Evolutionary conservation across 768 basidiomycete genomes (phyloP).

Genomic region (Rhodotorula graminis): DNA sequence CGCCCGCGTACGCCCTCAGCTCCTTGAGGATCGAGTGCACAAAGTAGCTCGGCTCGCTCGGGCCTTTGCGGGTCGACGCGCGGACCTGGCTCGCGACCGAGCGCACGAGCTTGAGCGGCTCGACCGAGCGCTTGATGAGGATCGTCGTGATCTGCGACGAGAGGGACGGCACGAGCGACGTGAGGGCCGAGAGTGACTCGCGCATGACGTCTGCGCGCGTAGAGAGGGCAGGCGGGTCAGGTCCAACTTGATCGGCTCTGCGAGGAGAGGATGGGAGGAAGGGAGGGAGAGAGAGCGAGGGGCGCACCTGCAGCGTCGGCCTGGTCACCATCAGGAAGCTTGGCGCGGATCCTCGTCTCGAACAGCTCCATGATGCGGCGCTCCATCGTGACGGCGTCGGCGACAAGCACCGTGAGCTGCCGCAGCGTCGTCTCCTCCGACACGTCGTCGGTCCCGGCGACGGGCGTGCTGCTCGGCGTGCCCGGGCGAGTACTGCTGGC

Average conservation of each 20-base stretch:
- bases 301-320: conserved; percentile 1
- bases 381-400: conserved; percentile 34
- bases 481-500: not conserved
- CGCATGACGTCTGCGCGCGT: conserved; percentile 49
- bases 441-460: not conserved
- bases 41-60: conserved; percentile 80
- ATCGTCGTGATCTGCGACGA: conserved; percentile 64
- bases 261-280: too few relatives aligned
- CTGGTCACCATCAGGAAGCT: conserved; percentile 18
- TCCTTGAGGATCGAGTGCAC: conserved; percentile 75
- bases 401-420: conserved; percentile 36
- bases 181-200: conserved; percentile 55
- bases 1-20: conserved; percentile 59
- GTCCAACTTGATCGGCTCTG: too few relatives aligned
- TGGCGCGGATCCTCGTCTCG: conserved; percentile 26
- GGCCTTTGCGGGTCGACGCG: conserved; percentile 67
- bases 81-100: conserved; percentile 87
- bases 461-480: conserved; percentile 2
- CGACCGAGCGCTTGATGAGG: conserved; percentile 73
- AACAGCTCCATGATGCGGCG: conserved; percentile 25
- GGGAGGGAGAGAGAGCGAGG: not conserved
- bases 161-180: conserved; percentile 57
- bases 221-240: not conserved
- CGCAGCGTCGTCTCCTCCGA: conserved; percentile 32
- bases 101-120: conserved; percentile 74